Evolutionary conservation across 805 yeast species (phyloP).

Genomic region (Wickerhamomyces tratensis): DNA sequence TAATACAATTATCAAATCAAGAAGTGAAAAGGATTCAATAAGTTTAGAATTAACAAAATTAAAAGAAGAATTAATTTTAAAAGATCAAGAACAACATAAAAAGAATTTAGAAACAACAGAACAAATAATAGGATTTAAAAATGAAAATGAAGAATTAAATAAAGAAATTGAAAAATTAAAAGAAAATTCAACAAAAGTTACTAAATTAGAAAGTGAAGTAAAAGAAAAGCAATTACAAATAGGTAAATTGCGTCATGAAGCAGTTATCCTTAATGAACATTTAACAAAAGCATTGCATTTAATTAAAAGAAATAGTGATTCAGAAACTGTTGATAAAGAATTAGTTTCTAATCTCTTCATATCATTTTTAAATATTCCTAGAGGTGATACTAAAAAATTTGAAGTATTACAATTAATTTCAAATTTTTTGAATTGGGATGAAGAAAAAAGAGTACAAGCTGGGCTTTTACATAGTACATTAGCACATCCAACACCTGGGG

Average conservation of each 20-base stretch:
- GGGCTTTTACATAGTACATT: slow-evolving; percentile 40
- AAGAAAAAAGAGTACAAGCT: slow-evolving; percentile 63
- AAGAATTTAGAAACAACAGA: slow-evolving; percentile 3
- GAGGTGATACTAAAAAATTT: slow-evolving; percentile 91
- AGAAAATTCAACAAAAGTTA: slow-evolving; percentile 13
- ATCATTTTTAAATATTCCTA: slow-evolving; percentile 76
- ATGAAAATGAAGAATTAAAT: slow-evolving; percentile 15
- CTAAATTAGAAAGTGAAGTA: slow-evolving; percentile 40
- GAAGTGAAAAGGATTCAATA: neutral
- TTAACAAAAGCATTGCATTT: slow-evolving; percentile 84
- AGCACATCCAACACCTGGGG: no score
- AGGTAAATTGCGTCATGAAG: slow-evolving; percentile 91
- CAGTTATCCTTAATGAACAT: slow-evolving; percentile 88
- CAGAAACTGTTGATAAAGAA: slow-evolving; percentile 79
- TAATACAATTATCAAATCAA: slow-evolving; percentile 1
- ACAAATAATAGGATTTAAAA: slow-evolving; percentile 20
- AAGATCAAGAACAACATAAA: neutral
- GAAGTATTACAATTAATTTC: slow-evolving; percentile 84
- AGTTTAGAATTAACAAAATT: neutral
- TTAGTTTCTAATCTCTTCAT: slow-evolving; percentile 78
- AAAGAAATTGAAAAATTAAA: slow-evolving; percentile 14
- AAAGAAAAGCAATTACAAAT: slow-evolving; percentile 68
- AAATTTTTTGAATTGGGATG: slow-evolving; percentile 83
- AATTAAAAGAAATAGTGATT: slow-evolving; percentile 67
- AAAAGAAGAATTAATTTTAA: neutral